Percentiles rank a stretch among this genome's conserved stretches.
These are phyloP conservation scores for Abrus pulchellus DNA, from an alignment of 306 rosid genomes.

Conservation along the genomic window DNA sequence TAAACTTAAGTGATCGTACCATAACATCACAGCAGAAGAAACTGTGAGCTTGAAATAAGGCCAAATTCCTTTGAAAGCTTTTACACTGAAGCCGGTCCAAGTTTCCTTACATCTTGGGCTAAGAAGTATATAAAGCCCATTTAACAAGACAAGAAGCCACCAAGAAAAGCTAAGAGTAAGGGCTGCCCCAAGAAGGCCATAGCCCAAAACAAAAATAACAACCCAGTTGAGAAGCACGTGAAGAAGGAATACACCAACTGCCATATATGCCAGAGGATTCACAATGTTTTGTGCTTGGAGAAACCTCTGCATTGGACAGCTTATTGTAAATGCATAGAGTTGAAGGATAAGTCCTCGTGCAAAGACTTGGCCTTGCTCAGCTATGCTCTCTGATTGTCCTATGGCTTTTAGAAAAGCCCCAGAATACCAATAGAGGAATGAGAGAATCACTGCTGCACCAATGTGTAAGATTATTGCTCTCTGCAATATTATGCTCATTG, in stretches of 20 bases:
- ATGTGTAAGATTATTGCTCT: constrained; percentile 71
- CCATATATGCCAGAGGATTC: constrained; percentile 74
- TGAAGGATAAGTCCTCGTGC: constrained; percentile 71
- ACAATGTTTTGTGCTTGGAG: constrained; percentile 88
- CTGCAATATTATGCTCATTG: constrained; percentile 77
- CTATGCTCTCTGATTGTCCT: constrained; percentile 58
- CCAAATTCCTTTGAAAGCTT: constrained; percentile 66
- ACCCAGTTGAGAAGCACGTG: constrained; percentile 65
- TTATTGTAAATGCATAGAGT: constrained; percentile 72
- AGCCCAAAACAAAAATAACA: constrained; percentile 54
- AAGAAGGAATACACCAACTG: constrained; percentile 56
- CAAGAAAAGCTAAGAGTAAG: constrained; percentile 67
- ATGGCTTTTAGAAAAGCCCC: constrained; percentile 63
- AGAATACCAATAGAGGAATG: constrained; percentile 70
- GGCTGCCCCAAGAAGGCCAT: constrained; percentile 64
- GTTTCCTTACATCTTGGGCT: constrained; percentile 77
- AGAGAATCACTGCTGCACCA: constrained; percentile 70
- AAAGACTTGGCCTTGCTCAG: constrained; percentile 61
- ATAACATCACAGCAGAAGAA: constrained; percentile 65
- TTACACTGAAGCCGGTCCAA: constrained; percentile 65
- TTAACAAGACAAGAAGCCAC: constrained; percentile 69
- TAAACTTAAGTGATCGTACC: constrained; percentile 28
- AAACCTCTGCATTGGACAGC: constrained; percentile 83
- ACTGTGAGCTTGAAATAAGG: constrained; percentile 66
- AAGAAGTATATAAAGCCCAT: constrained; percentile 66